These are phyloP conservation scores for Podospora pseudopauciseta DNA, from an alignment of 495 filamentous ascomycete species.

Conservation along the genomic window DNA sequence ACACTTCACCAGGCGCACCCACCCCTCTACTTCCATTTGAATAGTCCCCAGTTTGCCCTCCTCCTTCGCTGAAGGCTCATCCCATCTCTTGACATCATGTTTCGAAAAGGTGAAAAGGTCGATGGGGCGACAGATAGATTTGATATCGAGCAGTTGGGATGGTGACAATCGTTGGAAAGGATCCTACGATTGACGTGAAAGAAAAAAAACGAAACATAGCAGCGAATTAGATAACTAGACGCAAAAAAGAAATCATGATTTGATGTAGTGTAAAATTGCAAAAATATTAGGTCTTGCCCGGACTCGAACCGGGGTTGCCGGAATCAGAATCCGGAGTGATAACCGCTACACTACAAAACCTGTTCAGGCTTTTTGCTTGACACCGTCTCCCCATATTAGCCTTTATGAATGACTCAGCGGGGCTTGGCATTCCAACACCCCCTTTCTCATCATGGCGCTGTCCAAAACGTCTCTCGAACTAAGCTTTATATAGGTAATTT, in stretches of 20 bases:
- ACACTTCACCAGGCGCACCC: too few relatives aligned
- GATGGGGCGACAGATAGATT: neutral
- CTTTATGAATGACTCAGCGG: neutral
- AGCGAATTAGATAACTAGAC: neutral
- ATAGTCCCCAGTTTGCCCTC: too few relatives aligned
- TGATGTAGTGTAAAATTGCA: neutral
- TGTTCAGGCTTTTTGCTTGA: neutral
- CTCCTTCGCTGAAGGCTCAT: too few relatives aligned
- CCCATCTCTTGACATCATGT: too few relatives aligned
- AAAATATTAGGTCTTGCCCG: slow-evolving; percentile 17
- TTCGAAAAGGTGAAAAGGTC: neutral
- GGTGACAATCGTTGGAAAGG: too few relatives aligned
- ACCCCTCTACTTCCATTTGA: too few relatives aligned
- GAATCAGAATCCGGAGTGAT: slow-evolving; percentile 6
- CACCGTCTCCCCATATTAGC: neutral
- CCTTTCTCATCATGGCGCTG: neutral
- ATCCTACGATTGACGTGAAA: neutral
- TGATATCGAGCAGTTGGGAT: neutral
- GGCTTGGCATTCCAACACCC: neutral
- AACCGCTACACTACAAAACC: slow-evolving; percentile 19
- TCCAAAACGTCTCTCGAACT: neutral
- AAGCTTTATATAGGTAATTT: neutral
- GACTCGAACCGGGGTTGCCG: slow-evolving; percentile 24
- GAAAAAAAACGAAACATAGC: neutral
- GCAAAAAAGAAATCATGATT: neutral